phyloP scores from a whole-genome alignment of 805 yeast species.

The Isabelozyma gotoi region DNA sequence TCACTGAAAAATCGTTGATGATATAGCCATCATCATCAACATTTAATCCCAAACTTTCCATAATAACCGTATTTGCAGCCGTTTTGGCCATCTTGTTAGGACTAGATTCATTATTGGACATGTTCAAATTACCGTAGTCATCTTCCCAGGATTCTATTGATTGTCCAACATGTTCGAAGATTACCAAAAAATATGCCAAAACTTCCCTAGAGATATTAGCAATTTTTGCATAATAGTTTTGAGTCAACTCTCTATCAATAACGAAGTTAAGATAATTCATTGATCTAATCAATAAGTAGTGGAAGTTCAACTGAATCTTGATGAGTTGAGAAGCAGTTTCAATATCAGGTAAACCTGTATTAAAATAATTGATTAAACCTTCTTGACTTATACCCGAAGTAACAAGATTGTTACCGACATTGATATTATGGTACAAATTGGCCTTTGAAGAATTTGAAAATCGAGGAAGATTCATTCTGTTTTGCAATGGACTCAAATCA shows the following conservation, averaged over 20 bases:
- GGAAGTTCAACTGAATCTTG: slow-evolving; percentile 45
- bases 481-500: slow-evolving; percentile 24
- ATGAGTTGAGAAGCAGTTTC: slow-evolving; percentile 37
- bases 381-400: slow-evolving; percentile 16
- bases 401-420: slow-evolving; percentile 16
- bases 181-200: slow-evolving; percentile 33
- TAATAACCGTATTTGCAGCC: slow-evolving; percentile 18
- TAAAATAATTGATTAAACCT: slow-evolving; percentile 20
- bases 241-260: slow-evolving; percentile 42
- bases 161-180: slow-evolving; percentile 34
- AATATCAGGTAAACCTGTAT: slow-evolving; percentile 37
- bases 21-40: slow-evolving; percentile 47
- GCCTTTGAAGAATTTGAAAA: slow-evolving; percentile 18
- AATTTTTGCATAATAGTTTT: slow-evolving; percentile 31
- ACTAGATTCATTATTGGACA: too few species aligned
- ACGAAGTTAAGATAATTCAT: slow-evolving; percentile 42
- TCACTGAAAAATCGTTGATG: slow-evolving; percentile 42
- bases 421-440: slow-evolving; percentile 31
- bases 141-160: slow-evolving; percentile 11
- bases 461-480: slow-evolving; percentile 30
- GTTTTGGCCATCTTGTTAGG: neutral
- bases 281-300: slow-evolving; percentile 41
- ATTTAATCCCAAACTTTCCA: slow-evolving; percentile 38
- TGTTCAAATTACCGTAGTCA: neutral
- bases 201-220: slow-evolving; percentile 39